These are phyloP conservation scores for Adansonia grandidieri DNA, from an alignment of 441 rosid species.

Conservation along the genomic window DNA sequence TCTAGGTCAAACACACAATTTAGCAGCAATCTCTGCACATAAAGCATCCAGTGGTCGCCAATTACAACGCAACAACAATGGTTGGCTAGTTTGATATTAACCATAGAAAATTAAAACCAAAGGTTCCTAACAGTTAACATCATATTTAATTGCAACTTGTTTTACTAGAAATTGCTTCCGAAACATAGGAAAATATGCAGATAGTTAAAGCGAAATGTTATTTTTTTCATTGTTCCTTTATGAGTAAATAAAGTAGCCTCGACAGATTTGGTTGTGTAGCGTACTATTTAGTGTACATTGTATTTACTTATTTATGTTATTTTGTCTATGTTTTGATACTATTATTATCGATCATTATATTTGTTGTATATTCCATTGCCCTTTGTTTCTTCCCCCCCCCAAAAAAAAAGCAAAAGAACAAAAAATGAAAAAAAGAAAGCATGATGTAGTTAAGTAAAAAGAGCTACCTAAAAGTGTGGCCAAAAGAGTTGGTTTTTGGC, in stretches of 20 bases:
- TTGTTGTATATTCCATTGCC: too few relatives aligned
- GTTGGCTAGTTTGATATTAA: too few relatives aligned
- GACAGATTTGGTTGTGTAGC: neutral
- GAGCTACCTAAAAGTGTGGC: constrained; percentile 61
- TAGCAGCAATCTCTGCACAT: neutral
- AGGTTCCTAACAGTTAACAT: too few relatives aligned
- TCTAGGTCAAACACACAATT: neutral
- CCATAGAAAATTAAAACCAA: too few relatives aligned
- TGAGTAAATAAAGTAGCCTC: neutral
- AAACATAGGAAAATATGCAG: neutral
- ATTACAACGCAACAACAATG: too few relatives aligned
- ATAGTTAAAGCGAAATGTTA: neutral
- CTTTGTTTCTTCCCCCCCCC: too few relatives aligned
- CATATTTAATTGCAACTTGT: neutral
- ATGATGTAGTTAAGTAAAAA: neutral
- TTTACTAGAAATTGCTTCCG: neutral
- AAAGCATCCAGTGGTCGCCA: neutral
- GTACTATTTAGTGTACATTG: neutral
- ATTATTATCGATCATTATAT: too few relatives aligned
- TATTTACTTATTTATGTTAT: neutral
- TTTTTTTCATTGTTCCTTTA: neutral
- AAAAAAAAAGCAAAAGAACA: too few relatives aligned
- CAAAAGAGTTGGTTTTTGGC: constrained; percentile 61
- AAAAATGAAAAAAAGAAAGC: too few relatives aligned
- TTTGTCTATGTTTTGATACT: constrained; percentile 3